Conservation (phyloP, 306 rosid species). For the Quercus berberidifolia region DNA sequence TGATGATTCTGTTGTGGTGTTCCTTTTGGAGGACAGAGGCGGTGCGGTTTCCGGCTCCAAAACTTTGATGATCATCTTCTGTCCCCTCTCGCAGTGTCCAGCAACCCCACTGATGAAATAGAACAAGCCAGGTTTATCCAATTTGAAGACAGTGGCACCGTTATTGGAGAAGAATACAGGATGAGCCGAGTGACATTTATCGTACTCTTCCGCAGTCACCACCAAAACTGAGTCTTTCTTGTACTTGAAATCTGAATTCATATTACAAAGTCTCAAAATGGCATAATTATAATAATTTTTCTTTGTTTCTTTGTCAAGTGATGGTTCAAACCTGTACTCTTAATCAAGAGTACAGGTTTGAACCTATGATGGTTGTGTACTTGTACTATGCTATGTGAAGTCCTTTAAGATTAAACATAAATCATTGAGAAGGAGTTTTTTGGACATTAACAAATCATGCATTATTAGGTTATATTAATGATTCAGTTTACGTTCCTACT, state of each 20-base stretch:
- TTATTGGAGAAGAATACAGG: slow-evolving; percentile 70
- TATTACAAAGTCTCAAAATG: neutral
- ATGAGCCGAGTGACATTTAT: slow-evolving; percentile 45
- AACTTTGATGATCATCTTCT: slow-evolving; percentile 69
- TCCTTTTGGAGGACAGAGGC: slow-evolving; percentile 27
- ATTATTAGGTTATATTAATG: no score
- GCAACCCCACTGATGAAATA: slow-evolving; percentile 81
- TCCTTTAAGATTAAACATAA: no score
- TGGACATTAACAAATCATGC: no score
- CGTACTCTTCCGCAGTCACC: slow-evolving; percentile 73
- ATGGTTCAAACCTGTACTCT: no score
- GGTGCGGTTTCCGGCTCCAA: slow-evolving; percentile 43
- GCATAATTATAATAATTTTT: no score
- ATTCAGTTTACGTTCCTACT: no score
- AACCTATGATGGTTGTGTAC: no score
- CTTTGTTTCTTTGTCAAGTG: no score
- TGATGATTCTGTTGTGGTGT: slow-evolving; percentile 2
- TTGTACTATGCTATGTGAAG: no score
- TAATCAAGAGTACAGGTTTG: no score
- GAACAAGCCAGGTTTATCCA: slow-evolving; percentile 63
- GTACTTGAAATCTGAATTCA: slow-evolving; percentile 53
- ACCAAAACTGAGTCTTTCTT: slow-evolving; percentile 64
- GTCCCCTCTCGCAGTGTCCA: slow-evolving; percentile 75
- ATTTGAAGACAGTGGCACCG: slow-evolving; percentile 38
- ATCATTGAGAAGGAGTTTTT: no score